Evolutionary conservation across 2,329 filamentous ascomycete species (phyloP), one percentile per base, ranked within the genome.

Genomic region (Colletotrichum scovillei): DNA sequence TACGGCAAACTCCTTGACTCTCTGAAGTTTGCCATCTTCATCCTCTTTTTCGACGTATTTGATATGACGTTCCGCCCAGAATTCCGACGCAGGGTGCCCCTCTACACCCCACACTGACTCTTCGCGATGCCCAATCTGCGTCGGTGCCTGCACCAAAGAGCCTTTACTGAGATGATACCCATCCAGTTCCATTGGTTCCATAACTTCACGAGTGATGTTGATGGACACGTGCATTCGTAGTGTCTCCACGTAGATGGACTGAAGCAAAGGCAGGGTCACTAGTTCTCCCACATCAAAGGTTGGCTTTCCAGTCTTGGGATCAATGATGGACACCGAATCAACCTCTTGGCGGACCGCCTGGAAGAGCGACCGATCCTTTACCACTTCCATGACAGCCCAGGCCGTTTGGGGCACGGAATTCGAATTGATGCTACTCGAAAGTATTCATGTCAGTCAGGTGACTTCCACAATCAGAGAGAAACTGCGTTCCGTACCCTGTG

Each of bases 311-410:
- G 69, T 77, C 0, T 16, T 30, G 1, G 64, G 35, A 24, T 78
- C 75, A 7, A 30, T 24, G 2, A 16, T 22, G 5, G 70, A 52
- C 3, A 72, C 76, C 7, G 69, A 19, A 2, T 35, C 14, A 16
- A 76, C 63, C 62, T 81, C 80, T 4, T 73, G 72, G 2, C 78
- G 75, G 4, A 79, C 57, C 2, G 69, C 74, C 3, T 66, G 14
- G 9, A 79, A 69, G 0, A 81, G 74, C 1, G 56, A 30, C 14
- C 68, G 67, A 35, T 81, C 79, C 49, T 75, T 67, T 57, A 78
- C 66, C 2, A 80, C 35, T 53, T 81, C 77, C 42, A 81, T 78
- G 4, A 82, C 26, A 0, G 73, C 66, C 80, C 80, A 82, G 1
- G 74, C 72, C 1, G 77, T 72, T 1, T 78, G 76, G 0, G 80